Base-by-base conservation (phyloP, 1,284 basidiomycete species). In the Ceratobasidium sp. region DNA sequence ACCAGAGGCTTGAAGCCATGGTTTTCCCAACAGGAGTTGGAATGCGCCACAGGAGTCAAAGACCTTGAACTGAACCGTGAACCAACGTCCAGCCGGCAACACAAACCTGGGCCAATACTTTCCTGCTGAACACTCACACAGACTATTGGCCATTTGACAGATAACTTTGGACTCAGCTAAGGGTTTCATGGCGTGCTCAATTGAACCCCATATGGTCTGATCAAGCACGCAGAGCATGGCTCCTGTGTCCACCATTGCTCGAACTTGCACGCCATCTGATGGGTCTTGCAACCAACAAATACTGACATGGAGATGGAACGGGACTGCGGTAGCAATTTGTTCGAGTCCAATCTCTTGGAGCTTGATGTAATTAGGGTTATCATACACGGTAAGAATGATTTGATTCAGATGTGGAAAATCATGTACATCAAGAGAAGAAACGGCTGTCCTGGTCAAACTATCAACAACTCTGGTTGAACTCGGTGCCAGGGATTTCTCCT, bases 171-270 rank as follows among this genome's bases (percentile, higher is more conserved):
- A 73, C 10, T 46, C 3, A 10, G n/a, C 44, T 26, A 73, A 28
- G 0, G 9, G 4, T 1, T 60, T 44, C 9, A 73, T 6, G 2
- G 39, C 10, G n/a, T n/a, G 26, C 23, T 64, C 71, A 12, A 64
- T 51, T 20, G 4, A 10, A 1, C 44, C 71, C 71, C 71, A 73
- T 2, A 64, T 12, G 1, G 44, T 44, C 2, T 9, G 18, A 26
- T 73, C 58, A 2, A 73, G 15, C 15, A 73, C 71, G 28, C 71
- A 73, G 12, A 71, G 55, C 69, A 46, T 71, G 12, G 69, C 28
- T 10, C 69, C 69, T 1, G 53, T 55, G 44, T 73, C 71, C 44
- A 73, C 49, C 13, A 60, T 73, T 23, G n/a, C 55, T 42, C 33
- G 15, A 20, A 61, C 44, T 46, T 13, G 44, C 44, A 13, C 44